Evolutionary conservation across 768 basidiomycete genomes (phyloP), one percentile per base, ranked within the genome.

Genomic region (Clathrus columnatus): DNA sequence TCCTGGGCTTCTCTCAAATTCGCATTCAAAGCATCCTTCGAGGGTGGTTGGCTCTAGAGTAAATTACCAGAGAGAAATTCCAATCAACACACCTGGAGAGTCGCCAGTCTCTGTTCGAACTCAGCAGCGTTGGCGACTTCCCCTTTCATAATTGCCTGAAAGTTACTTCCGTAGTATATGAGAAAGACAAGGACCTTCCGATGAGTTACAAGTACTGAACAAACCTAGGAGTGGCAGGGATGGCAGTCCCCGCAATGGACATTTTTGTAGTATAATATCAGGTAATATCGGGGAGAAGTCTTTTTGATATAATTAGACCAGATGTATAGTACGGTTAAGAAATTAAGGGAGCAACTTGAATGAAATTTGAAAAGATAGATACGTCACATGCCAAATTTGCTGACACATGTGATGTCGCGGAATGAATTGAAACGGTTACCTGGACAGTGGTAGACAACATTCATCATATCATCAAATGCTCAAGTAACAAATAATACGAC

Each of bases 81-180:
- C 26, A 51, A 7, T 29, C 2, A 45, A 20, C 27, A 11, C 5
- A 55, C 54, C 54, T 55, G 45, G 8, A 55, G 44, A 30, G 27
- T 20, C 18, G 14, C 48, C 5, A 55, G 26, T 27, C 42, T 20
- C 20, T 48, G 45, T 23, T 48, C 54, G 21, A 47, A 48, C 21
- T 44, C 44, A 20, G 54, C 54, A 28, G 54, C 45, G 4, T 55
- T 44, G 30, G 54, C 44, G 42, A 55, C 45, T 21, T 55, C 44
- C 17, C 28, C 23, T 23, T 46, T 55, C 54, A 55, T 55, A 16
- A 55, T 28, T 5, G 17, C 18, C 20, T 36, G 36, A 36, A 36
- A 11, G n/a, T 36, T 36, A n/a, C 36, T 36, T 36, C n/a, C 36
- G 36, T n/a, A 36, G n/a, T 14, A n/a, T 36, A 11, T 14, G 36